These are phyloP conservation scores for Jamesozyma piceae DNA, from an alignment of 805 yeast genomes.

Conservation along the genomic window DNA sequence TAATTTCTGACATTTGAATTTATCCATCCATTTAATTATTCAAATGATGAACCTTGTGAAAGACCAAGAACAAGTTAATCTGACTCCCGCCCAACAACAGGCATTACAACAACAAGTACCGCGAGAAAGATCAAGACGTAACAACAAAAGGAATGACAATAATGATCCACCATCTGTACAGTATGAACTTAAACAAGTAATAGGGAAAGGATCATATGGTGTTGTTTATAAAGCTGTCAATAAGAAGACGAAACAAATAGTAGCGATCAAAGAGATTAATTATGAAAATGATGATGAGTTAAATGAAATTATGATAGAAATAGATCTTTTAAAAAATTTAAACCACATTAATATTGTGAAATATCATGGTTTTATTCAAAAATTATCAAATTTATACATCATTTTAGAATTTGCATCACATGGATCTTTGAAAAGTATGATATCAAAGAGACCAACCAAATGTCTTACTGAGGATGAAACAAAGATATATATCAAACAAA, in stretches of 20 bases:
- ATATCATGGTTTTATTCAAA: constrained; percentile 77
- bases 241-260: constrained; percentile 51
- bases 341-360: constrained; percentile 87
- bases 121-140: constrained; percentile 2
- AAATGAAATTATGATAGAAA: constrained; percentile 48
- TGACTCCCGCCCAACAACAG: constrained; percentile 8
- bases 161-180: constrained; percentile 25
- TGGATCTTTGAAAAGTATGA: constrained; percentile 48
- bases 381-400: constrained; percentile 62
- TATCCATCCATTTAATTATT: too few species aligned
- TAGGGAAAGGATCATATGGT: constrained; percentile 92
- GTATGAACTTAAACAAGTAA: constrained; percentile 44
- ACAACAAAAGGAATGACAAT: neutral
- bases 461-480: constrained; percentile 53
- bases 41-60: too few species aligned
- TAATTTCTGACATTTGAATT: too few species aligned
- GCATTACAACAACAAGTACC: neutral
- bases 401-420: constrained; percentile 65
- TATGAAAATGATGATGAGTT: constrained; percentile 68
- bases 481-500: constrained; percentile 55
- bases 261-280: constrained; percentile 74
- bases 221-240: constrained; percentile 72
- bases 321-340: constrained; percentile 62
- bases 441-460: constrained; percentile 21
- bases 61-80: constrained; percentile 1